Percentiles rank a stretch among this genome's conserved stretches.
Evolutionary conservation across 306 rosid genomes (phyloP).

Genomic region (Pterocarpus santalinus): DNA sequence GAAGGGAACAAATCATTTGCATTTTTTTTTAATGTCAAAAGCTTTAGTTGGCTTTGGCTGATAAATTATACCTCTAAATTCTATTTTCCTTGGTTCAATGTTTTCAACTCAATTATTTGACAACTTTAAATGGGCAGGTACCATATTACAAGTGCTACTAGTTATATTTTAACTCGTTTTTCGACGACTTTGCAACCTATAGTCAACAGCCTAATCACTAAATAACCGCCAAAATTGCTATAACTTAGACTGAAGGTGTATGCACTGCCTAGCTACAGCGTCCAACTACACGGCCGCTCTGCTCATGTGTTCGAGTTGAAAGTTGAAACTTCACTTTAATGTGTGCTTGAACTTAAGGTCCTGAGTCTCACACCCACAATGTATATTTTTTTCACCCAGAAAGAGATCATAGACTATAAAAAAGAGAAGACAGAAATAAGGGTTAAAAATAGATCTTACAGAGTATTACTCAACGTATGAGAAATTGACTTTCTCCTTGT

Average conservation of each 20-base stretch:
- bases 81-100: background rate
- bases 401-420: background rate
- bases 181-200: constrained; percentile 9
- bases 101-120: constrained; percentile 17
- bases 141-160: background rate
- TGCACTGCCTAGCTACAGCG: background rate
- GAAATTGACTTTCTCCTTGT: constrained; percentile 11
- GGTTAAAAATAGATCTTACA: background rate
- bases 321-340: too few species aligned
- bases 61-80: too few species aligned
- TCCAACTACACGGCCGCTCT: constrained; percentile 18
- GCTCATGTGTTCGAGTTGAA: too few species aligned
- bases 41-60: too few species aligned
- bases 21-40: too few species aligned
- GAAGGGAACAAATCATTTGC: too few species aligned
- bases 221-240: background rate
- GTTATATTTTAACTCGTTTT: background rate
- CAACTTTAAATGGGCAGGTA: background rate
- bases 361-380: too few species aligned
- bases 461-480: background rate
- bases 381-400: background rate
- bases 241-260: background rate
- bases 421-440: too few species aligned
- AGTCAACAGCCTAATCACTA: constrained; percentile 20
- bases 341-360: too few species aligned